A percentile compares a stretch with the other conserved stretches of the same genome.
Conservation (phyloP, 768 basidiomycete genomes). For the Lactifluus volemus region DNA sequence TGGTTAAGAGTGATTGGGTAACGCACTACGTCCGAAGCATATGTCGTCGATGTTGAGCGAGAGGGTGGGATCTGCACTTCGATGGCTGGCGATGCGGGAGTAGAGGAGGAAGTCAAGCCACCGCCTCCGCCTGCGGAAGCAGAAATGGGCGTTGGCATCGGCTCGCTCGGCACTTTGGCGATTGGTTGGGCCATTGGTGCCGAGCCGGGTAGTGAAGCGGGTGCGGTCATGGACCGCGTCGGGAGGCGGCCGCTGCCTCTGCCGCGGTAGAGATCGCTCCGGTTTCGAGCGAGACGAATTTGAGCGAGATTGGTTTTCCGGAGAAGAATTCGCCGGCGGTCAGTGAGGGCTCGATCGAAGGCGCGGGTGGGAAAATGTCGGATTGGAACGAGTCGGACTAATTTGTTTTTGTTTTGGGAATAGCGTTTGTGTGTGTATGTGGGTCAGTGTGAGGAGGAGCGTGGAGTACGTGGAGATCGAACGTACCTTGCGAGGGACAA, state of each 20-base stretch:
- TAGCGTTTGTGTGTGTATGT: neutral
- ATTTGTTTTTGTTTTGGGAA: neutral
- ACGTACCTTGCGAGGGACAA: conserved; percentile 84
- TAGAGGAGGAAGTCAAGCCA: neutral
- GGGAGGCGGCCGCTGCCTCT: conserved; percentile 21
- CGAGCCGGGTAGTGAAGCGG: conserved; percentile 27
- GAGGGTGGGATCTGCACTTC: conserved; percentile 21
- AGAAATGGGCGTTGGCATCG: conserved; percentile 1
- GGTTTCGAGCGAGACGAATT: conserved; percentile 72
- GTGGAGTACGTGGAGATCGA: neutral
- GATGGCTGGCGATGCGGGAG: conserved; percentile 10
- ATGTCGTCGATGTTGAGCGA: conserved; percentile 18
- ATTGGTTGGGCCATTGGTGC: conserved; percentile 21
- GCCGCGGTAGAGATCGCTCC: conserved; percentile 38
- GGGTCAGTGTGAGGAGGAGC: too few species aligned
- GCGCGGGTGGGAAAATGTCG: conserved; percentile 92
- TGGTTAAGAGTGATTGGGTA: neutral
- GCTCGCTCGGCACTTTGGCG: conserved; percentile 7
- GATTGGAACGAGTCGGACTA: conserved; percentile 94
- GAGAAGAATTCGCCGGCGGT: conserved; percentile 80
- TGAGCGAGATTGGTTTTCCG: conserved; percentile 71
- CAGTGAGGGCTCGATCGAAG: conserved; percentile 70
- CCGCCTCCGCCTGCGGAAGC: conserved; percentile 1
- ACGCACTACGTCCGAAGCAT: conserved; percentile 28
- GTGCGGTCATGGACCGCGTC: conserved; percentile 22